Conservation (phyloP, 2,329 filamentous ascomycete genomes). For the Leptographium wingfieldii region DNA sequence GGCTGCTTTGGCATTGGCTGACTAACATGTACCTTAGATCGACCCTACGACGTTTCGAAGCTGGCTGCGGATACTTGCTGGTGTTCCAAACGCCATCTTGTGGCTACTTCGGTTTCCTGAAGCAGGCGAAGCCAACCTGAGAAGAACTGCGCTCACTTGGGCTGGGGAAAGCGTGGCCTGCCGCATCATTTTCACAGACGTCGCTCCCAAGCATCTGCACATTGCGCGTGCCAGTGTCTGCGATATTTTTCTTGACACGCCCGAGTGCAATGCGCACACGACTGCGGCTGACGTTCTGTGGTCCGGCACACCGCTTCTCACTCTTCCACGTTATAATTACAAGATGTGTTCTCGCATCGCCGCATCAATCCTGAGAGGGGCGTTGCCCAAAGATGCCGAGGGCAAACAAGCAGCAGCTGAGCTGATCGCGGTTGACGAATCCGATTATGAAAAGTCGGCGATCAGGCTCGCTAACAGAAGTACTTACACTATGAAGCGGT, state of each 20-base stretch:
- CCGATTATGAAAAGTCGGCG: constrained; percentile 72
- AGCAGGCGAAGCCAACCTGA: constrained; percentile 74
- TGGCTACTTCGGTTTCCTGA: constrained; percentile 98
- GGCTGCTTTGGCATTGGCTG: background rate
- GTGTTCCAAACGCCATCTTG: constrained; percentile 74
- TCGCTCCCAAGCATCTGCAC: constrained; percentile 87
- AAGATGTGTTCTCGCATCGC: constrained; percentile 99
- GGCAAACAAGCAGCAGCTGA: constrained; percentile 58
- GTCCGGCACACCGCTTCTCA: constrained; percentile 89
- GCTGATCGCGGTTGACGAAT: constrained; percentile 65
- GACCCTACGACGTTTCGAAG: constrained; percentile 92
- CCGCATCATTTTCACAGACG: constrained; percentile 88
- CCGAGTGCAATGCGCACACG: constrained; percentile 96
- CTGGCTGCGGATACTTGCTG: constrained; percentile 82
- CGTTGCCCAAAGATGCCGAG: constrained; percentile 59
- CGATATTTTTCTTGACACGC: constrained; percentile 91
- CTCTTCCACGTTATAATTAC: constrained; percentile 80
- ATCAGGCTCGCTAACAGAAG: constrained; percentile 53
- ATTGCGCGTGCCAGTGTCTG: constrained; percentile 85
- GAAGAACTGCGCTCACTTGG: constrained; percentile 70
- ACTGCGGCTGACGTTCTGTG: constrained; percentile 93
- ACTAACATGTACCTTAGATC: constrained; percentile 49
- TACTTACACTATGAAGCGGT: constrained; percentile 33
- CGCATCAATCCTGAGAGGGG: constrained; percentile 83
- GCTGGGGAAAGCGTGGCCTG: constrained; percentile 73